Conservation (phyloP, 208 protist genomes). For the Trypanosoma melophagium region DNA sequence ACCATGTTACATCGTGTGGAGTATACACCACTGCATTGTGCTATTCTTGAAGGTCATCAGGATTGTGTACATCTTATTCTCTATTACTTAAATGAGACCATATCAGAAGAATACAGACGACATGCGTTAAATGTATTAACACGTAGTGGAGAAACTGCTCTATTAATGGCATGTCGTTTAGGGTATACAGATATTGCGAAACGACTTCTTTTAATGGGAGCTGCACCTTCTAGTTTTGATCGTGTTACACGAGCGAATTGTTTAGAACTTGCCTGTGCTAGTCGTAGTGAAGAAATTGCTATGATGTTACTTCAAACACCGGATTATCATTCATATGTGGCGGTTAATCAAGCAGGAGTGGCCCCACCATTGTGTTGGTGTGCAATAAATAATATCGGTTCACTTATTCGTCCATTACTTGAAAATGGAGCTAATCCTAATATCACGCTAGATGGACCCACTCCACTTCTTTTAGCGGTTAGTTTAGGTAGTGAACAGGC, state of each 20-base stretch:
- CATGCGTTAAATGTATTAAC: slow-evolving; percentile 67
- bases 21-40: slow-evolving; percentile 73
- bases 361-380: slow-evolving; percentile 81
- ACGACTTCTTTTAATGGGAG: slow-evolving; percentile 66
- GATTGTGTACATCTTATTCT: slow-evolving; percentile 35
- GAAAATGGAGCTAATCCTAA: slow-evolving; percentile 54
- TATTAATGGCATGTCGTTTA: slow-evolving; percentile 62
- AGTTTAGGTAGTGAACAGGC: slow-evolving; percentile 63
- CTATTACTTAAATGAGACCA: slow-evolving; percentile 17
- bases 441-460: slow-evolving; percentile 57
- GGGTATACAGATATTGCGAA: slow-evolving; percentile 52
- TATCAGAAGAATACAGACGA: slow-evolving; percentile 18
- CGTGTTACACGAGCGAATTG: slow-evolving; percentile 60
- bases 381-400: slow-evolving; percentile 69
- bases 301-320: slow-evolving; percentile 40
- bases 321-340: slow-evolving; percentile 44
- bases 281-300: slow-evolving; percentile 58
- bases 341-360: slow-evolving; percentile 74
- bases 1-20: slow-evolving; percentile 33
- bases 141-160: slow-evolving; percentile 60
- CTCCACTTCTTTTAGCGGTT: slow-evolving; percentile 70
- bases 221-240: slow-evolving; percentile 60
- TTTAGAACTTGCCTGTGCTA: slow-evolving; percentile 77
- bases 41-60: slow-evolving; percentile 55
- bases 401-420: slow-evolving; percentile 56